Percentiles rank a stretch among this genome's conserved stretches.
phyloP scores from a whole-genome alignment of 306 rosid genomes.

The Benincasa hispida region DNA sequence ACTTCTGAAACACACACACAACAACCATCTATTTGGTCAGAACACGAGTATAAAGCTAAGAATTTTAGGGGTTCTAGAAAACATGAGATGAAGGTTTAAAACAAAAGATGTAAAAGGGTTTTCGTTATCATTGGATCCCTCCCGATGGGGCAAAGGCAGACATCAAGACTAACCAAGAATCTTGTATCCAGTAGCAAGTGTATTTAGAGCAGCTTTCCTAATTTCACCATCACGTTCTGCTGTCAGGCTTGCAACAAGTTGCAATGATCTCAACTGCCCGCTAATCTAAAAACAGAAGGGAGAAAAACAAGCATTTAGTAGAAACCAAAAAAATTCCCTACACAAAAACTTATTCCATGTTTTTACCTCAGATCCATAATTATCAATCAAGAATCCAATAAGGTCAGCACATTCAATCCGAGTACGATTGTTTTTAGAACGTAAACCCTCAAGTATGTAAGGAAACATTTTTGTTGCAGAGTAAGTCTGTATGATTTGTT shows the following conservation, averaged over 20 bases:
- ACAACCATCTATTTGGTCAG: background rate
- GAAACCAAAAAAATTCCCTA: background rate
- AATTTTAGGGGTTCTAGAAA: background rate
- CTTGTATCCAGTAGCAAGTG: constrained; percentile 94
- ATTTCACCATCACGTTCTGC: constrained; percentile 93
- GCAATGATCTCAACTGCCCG: constrained; percentile 87
- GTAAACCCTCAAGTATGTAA: constrained; percentile 87
- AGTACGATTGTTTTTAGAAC: constrained; percentile 94
- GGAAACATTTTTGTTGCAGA: constrained; percentile 84
- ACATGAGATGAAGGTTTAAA: background rate
- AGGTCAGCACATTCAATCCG: constrained; percentile 92
- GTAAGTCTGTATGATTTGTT: constrained; percentile 60
- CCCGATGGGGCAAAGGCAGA: background rate
- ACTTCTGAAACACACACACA: background rate
- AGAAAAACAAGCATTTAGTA: background rate
- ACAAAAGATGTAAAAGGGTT: background rate
- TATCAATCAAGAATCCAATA: constrained; percentile 78
- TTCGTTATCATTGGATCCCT: background rate
- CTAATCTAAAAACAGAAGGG: constrained; percentile 42
- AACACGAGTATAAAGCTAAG: background rate
- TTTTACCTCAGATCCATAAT: constrained; percentile 80
- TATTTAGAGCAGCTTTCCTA: constrained; percentile 92
- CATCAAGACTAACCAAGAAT: constrained; percentile 65
- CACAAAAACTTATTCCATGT: background rate
- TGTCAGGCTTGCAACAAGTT: constrained; percentile 91